Percentiles rank a stretch among this genome's conserved stretches.
These are phyloP conservation scores for Triticum aestivum DNA, from an alignment of 176 grass and related monocot species.

Conservation along the genomic window DNA sequence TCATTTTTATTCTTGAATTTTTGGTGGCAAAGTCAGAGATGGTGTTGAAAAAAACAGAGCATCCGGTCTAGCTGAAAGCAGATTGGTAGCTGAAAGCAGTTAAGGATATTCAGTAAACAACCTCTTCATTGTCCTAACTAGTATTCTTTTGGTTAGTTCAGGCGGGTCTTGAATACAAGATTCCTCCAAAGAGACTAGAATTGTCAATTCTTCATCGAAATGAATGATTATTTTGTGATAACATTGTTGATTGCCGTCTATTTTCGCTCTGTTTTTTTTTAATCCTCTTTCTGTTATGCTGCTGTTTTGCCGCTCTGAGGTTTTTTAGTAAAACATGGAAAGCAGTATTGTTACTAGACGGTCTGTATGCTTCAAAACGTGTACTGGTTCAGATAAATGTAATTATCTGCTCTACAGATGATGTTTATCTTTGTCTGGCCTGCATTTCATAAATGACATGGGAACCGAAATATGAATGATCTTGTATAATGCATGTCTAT, in stretches of 20 bases:
- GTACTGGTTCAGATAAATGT: no score
- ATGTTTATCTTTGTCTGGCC: no score
- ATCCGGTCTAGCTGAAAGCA: conserved; percentile 7
- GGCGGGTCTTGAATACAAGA: conserved; percentile 18
- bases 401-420: no score
- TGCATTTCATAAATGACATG: no score
- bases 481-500: no score
- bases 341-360: no score
- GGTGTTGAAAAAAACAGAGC: conserved; percentile 38
- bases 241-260: conserved; percentile 19
- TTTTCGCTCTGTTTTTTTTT: neutral
- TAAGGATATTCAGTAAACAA: conserved; percentile 38
- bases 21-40: conserved; percentile 46
- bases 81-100: conserved; percentile 48
- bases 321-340: no score
- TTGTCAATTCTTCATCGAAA: conserved; percentile 33
- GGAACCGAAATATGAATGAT: no score
- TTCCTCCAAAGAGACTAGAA: conserved; percentile 31
- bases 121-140: conserved; percentile 48
- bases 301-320: neutral
- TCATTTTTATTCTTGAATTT: conserved; percentile 69
- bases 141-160: conserved; percentile 62
- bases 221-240: conserved; percentile 35
- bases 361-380: no score
- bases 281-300: neutral